Conservation (phyloP, 1,139 yeast genomes). For the Taphrina communis region DNA sequence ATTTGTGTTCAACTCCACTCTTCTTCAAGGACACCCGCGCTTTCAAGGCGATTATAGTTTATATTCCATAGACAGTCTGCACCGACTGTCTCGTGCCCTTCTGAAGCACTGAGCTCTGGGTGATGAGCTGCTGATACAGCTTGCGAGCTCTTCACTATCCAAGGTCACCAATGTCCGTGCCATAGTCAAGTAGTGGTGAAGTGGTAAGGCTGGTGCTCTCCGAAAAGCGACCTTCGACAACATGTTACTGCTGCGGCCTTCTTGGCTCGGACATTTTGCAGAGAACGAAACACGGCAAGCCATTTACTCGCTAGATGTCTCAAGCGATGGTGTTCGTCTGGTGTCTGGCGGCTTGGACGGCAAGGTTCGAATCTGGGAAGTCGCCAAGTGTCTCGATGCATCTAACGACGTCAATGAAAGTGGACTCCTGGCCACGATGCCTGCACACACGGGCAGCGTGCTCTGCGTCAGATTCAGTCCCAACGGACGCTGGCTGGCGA, state of each 20-base stretch:
- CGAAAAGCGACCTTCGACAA: background rate
- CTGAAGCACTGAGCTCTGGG: too few species aligned
- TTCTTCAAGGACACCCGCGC: background rate
- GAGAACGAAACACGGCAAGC: slow-evolving; percentile 33
- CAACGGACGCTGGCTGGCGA: slow-evolving; percentile 84
- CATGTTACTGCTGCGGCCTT: slow-evolving; percentile 33
- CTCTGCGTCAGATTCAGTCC: slow-evolving; percentile 92
- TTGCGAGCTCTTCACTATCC: background rate
- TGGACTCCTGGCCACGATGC: slow-evolving; percentile 76
- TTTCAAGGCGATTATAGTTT: too few species aligned
- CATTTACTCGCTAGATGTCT: slow-evolving; percentile 77
- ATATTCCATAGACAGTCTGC: too few species aligned
- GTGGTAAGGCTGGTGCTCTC: too few species aligned
- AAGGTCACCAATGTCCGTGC: too few species aligned
- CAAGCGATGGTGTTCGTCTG: slow-evolving; percentile 78
- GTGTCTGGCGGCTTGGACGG: slow-evolving; percentile 96
- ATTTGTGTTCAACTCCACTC: slow-evolving; percentile 4
- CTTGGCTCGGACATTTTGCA: slow-evolving; percentile 39
- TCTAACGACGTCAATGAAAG: slow-evolving; percentile 51
- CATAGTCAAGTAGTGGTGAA: too few species aligned
- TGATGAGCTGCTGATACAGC: too few species aligned
- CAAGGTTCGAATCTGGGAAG: slow-evolving; percentile 88
- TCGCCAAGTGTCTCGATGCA: slow-evolving; percentile 58
- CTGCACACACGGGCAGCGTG: slow-evolving; percentile 87
- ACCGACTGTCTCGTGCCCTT: too few species aligned